Base-by-base conservation (phyloP, 345 rosid species). In the Aurinia saxatilis region DNA sequence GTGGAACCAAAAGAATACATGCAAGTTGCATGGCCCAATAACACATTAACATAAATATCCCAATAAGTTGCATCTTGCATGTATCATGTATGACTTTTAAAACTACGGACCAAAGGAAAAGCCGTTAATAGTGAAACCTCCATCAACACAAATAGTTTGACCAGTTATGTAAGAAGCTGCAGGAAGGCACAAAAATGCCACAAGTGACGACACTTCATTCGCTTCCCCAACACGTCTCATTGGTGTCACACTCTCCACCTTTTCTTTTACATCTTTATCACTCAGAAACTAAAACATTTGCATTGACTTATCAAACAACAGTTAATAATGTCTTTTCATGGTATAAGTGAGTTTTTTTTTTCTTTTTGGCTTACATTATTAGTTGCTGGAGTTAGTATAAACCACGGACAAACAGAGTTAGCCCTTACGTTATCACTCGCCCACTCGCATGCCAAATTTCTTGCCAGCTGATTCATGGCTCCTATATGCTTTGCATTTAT, bases 91-190 rank as follows among this genome's bases (percentile, higher is more conserved):
- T n/a, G n/a, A n/a, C n/a, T n/a, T 10, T 33, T 29, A 50, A 50
- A 37, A 12, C 7, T 7, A 7, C 8, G 54, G 54, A 12, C 21
- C 13, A 19, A 3, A 50, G 31, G 29, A 68, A 76, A 85, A 82
- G 37, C 87, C 87, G 30, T 80, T 82, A 41, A 85, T 77, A 3
- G 87, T 72, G 78, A 80, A 73, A 25, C 84, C 85, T 44, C 84
- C 88, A 15, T 85, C 88, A 14, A 80, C 72, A 3, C 82, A 82
- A 14, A 80, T 79, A 25, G 76, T 70, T 75, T 85, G 91, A 40
- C 91, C 85, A 0, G 91, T 82, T 18, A 84, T 69, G 75, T 80
- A 82, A 12, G 87, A 80, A 39, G 90, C 77, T 52, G 86, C 84
- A 21, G 91, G 88, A 45, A 82, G 46, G 47, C 84, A 82, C 10